phyloP scores from a whole-genome alignment of 2,329 filamentous ascomycete genomes.

The Metarhizium sp. region DNA sequence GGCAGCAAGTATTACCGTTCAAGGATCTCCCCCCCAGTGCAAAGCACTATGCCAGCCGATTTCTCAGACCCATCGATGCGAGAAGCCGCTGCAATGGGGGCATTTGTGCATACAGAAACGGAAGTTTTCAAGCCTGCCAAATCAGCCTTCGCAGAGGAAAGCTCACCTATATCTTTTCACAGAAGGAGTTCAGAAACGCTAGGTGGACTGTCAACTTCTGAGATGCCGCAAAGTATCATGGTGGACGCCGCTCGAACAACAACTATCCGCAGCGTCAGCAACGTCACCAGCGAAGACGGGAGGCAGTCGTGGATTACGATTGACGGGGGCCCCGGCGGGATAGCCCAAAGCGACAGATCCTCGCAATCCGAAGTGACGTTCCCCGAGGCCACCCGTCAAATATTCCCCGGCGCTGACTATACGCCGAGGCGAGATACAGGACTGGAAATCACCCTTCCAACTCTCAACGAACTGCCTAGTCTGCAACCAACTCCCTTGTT shows the following conservation, averaged over 20 bases:
- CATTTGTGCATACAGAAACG: conserved; percentile 7
- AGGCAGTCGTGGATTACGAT: conserved; percentile 27
- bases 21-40: conserved; percentile 24
- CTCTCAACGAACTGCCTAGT: conserved; percentile 17
- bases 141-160: conserved; percentile 14
- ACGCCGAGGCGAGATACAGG: conserved; percentile 11
- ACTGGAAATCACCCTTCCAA: conserved; percentile 19
- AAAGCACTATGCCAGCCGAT: conserved; percentile 17
- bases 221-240: conserved; percentile 15
- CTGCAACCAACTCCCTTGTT: conserved; percentile 10
- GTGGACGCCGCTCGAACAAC: conserved; percentile 14
- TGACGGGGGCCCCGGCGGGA: conserved; percentile 15
- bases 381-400: conserved; percentile 20
- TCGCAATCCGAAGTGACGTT: conserved; percentile 17
- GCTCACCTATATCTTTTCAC: conserved; percentile 14
- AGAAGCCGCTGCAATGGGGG: conserved; percentile 11
- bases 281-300: conserved; percentile 14
- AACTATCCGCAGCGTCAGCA: conserved; percentile 12
- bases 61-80: conserved; percentile 15
- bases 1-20: conserved; percentile 17
- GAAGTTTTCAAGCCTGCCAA: conserved; percentile 11
- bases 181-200: conserved; percentile 19
- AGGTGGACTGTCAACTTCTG: conserved; percentile 12
- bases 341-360: conserved; percentile 16
- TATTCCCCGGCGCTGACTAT: conserved; percentile 20